Evolutionary conservation across 345 rosid genomes (phyloP).

Genomic region (Aquilaria yunnanensis): DNA sequence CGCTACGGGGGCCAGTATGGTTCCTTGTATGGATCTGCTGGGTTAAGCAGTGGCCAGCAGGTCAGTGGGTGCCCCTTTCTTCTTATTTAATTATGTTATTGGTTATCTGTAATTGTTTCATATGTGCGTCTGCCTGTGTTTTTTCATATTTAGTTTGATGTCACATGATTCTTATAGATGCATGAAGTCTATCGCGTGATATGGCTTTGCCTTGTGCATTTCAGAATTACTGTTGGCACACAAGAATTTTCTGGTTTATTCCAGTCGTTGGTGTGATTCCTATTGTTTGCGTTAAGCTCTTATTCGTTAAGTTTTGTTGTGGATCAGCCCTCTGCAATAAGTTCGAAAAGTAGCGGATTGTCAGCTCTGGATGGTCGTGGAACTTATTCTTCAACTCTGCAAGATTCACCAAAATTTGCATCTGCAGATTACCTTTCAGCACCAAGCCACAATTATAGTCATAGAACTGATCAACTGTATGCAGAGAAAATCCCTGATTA

Average conservation of each 20-base stretch:
- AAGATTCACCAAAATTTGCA: conserved; percentile 78
- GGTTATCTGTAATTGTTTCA: conserved; percentile 3
- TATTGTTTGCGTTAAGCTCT: not conserved
- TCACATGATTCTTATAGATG: not conserved
- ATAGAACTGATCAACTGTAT: conserved; percentile 62
- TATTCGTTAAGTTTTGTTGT: conserved; percentile 1
- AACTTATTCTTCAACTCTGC: conserved; percentile 49
- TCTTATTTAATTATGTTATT: not conserved
- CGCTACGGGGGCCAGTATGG: conserved; percentile 73
- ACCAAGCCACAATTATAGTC: conserved; percentile 66
- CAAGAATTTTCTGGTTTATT: not conserved
- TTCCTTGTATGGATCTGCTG: conserved; percentile 54
- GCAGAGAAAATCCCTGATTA: conserved; percentile 73
- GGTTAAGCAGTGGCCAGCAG: conserved; percentile 62
- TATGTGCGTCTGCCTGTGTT: not conserved
- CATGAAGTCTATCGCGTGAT: not conserved
- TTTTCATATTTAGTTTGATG: not conserved
- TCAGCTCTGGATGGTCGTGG: conserved; percentile 66
- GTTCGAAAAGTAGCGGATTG: conserved; percentile 41
- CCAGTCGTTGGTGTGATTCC: not conserved
- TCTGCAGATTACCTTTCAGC: conserved; percentile 62
- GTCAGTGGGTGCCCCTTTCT: conserved; percentile 19
- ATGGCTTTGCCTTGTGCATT: not conserved
- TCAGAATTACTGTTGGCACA: not conserved
- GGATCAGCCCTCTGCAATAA: conserved; percentile 35